Evolutionary conservation across 495 filamentous ascomycete species (phyloP), one percentile per base, ranked within the genome.

Genomic region (Lepidopterella palustris): DNA sequence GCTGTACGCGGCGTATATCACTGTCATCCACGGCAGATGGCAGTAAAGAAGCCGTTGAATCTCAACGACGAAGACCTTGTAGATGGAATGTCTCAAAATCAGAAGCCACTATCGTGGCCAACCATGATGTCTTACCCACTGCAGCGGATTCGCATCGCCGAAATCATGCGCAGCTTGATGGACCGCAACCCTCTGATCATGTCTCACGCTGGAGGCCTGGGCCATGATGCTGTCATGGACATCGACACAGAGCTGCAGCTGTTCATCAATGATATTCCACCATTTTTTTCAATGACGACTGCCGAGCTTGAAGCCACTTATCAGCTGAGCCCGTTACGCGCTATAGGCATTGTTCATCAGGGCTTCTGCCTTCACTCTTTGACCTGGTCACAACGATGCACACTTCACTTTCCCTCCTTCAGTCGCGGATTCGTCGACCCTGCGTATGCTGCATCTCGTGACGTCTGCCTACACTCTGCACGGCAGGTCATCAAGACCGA

Each of bases 101-200:
- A 60, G 42, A 65, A 63, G 39, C 72, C 77, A 1, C 39, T 77
- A 18, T 67, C 72, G 10, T 57, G 75, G 11, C 71, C 73, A 0
- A 80, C 78, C 0, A 59, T 69, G 0, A 75, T 80, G 69, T 78
- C 78, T 3, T 80, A 77, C 54, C 71, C 68, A 26, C 55, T 81
- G 11, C 74, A 77, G 31, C 62, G 78, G 45, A 77, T 77, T 45
- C 75, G 73, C 27, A 61, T 81, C 1, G 72, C 69, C 4, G 78
- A 80, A 31, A 60, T 79, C 11, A 74, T 72, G 53, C 74, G 77
- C 18, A 70, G 71, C 21, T 64, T 78, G 3, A 68, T 71, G 18
- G 80, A 82, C 56, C 68, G 66, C 23, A 68, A 59, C 23, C 70
- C 71, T 0, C 60, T 78, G 27, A 45, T 32, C 5, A n/a, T n/a